Evolutionary conservation across 345 rosid genomes (phyloP).

Genomic region (Iberis pinnata): DNA sequence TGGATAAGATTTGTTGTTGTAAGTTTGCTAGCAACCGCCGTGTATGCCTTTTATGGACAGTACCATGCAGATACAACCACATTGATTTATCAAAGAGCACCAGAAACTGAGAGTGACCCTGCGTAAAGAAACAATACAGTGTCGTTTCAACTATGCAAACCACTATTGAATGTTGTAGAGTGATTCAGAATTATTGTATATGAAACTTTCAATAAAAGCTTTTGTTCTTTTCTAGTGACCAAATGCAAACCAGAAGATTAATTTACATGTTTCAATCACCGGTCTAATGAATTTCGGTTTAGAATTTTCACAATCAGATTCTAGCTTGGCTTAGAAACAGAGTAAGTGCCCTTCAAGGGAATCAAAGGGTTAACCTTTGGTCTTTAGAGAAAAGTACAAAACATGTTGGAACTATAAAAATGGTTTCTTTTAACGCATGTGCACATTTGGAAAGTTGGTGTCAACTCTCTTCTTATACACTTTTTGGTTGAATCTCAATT

Average conservation of each 20-base stretch:
- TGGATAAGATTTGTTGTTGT: slow-evolving; percentile 79
- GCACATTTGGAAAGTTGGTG: slow-evolving; percentile 21
- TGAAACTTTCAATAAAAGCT: no score
- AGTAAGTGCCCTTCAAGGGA: slow-evolving; percentile 6
- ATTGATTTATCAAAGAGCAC: slow-evolving; percentile 50
- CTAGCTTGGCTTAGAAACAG: no score
- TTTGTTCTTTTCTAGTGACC: no score
- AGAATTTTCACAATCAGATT: no score
- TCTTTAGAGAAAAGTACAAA: slow-evolving; percentile 8
- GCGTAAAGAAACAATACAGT: no score
- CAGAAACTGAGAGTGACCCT: slow-evolving; percentile 30
- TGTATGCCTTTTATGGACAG: slow-evolving; percentile 81
- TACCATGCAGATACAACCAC: slow-evolving; percentile 63
- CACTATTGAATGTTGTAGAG: no score
- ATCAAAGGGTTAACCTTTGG: slow-evolving; percentile 29
- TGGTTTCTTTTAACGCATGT: slow-evolving; percentile 1
- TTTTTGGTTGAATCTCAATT: background rate
- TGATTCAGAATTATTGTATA: no score
- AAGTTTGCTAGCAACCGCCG: slow-evolving; percentile 46
- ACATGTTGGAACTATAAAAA: background rate
- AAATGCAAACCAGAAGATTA: no score
- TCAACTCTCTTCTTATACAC: slow-evolving; percentile 14
- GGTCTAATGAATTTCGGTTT: no score
- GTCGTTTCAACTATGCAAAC: no score
- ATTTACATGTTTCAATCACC: no score